phyloP scores from a whole-genome alignment of 306 rosid genomes.

The Cajanus cajan region DNA sequence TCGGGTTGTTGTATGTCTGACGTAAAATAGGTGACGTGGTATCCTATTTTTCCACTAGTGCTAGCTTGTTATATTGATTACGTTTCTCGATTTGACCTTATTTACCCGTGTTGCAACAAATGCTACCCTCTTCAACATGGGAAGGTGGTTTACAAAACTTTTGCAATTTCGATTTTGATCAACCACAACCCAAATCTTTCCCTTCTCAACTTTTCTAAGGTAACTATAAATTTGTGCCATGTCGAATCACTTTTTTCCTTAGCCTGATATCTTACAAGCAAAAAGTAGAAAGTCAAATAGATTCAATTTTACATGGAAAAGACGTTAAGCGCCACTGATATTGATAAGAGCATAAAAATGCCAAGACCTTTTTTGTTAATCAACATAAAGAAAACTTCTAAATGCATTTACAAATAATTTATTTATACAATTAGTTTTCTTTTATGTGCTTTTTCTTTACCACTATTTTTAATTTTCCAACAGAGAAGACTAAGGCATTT shows the following conservation, averaged over 20 bases:
- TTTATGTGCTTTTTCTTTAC: not conserved
- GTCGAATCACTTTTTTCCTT: slow-evolving; percentile 31
- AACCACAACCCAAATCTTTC: too few relatives aligned
- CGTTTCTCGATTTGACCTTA: not conserved
- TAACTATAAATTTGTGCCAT: slow-evolving; percentile 27
- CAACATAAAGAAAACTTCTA: not conserved
- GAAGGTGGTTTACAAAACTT: slow-evolving; percentile 61
- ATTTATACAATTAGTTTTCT: slow-evolving; percentile 15
- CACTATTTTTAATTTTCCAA: not conserved
- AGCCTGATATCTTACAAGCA: slow-evolving; percentile 25
- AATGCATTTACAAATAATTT: slow-evolving; percentile 21
- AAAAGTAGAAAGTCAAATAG: slow-evolving; percentile 22
- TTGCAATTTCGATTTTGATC: slow-evolving; percentile 35
- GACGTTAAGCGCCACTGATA: slow-evolving; percentile 35
- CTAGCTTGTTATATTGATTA: not conserved
- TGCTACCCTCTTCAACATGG: slow-evolving; percentile 53
- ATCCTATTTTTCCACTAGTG: too few relatives aligned
- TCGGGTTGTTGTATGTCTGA: too few relatives aligned
- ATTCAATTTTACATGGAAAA: slow-evolving; percentile 33
- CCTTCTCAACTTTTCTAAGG: slow-evolving; percentile 54
- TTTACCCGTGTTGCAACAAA: slow-evolving; percentile 40
- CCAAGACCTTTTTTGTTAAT: not conserved
- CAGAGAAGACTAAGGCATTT: not conserved
- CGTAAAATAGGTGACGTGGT: too few relatives aligned
- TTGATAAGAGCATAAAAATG: slow-evolving; percentile 28